Conservation (phyloP, 305 asterid species). For the Ruellia speciosa region DNA sequence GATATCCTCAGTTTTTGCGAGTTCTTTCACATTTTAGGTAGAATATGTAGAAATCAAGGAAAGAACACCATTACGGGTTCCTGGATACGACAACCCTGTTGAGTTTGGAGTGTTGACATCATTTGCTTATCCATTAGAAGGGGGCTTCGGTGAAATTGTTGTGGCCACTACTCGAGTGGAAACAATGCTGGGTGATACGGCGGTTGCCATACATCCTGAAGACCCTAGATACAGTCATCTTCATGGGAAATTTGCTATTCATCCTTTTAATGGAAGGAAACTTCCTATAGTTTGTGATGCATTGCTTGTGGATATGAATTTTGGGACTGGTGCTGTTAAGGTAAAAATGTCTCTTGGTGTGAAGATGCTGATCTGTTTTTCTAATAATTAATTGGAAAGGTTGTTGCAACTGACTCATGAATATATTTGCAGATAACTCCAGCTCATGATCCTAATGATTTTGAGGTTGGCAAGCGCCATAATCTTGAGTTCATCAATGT, state of each 20-base stretch:
- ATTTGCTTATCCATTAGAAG: conserved; percentile 92
- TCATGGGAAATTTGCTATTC: conserved; percentile 73
- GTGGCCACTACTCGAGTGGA: conserved; percentile 96
- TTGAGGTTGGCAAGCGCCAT: conserved; percentile 58
- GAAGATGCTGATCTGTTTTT: conserved; percentile 5
- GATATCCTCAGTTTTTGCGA: conserved; percentile 20
- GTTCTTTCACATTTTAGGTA: conserved; percentile 44
- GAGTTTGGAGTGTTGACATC: conserved; percentile 93
- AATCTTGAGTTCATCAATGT: conserved; percentile 45
- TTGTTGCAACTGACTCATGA: conserved; percentile 15
- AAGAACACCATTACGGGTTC: conserved; percentile 58
- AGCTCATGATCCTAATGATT: conserved; percentile 71
- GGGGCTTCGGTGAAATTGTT: conserved; percentile 69
- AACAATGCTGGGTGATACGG: conserved; percentile 97
- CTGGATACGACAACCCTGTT: conserved; percentile 62
- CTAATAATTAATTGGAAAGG: conserved; percentile 3
- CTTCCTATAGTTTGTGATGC: conserved; percentile 88
- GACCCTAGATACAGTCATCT: conserved; percentile 73
- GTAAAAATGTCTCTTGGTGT: conserved; percentile 27
- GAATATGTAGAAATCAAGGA: conserved; percentile 74
- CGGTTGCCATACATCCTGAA: conserved; percentile 87
- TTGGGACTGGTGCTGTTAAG: conserved; percentile 98
- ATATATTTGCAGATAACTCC: conserved; percentile 58
- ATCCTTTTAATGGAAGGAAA: conserved; percentile 81
- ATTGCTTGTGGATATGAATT: conserved; percentile 75